These are phyloP conservation scores for Penstemon davidsonii DNA, from an alignment of 257 asterid species.

Conservation along the genomic window DNA sequence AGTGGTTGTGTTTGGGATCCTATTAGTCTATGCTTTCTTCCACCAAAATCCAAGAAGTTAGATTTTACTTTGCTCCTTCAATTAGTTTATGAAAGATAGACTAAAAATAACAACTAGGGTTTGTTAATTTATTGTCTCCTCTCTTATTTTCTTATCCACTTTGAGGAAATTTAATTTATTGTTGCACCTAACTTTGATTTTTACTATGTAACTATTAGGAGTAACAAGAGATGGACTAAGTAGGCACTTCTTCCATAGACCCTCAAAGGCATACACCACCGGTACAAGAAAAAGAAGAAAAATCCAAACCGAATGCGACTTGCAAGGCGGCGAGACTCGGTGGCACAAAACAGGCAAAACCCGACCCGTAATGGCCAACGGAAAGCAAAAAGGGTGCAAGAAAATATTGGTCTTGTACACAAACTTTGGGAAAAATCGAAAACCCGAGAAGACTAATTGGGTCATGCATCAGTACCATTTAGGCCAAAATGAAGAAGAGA, in stretches of 20 bases:
- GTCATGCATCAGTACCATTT: conserved; percentile 97
- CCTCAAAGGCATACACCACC: conserved; percentile 97
- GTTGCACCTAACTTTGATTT: conserved; percentile 65
- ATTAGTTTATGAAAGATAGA: background rate
- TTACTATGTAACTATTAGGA: conserved; percentile 40
- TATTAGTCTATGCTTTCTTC: conserved; percentile 26
- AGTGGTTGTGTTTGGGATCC: no score
- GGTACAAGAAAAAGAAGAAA: conserved; percentile 90
- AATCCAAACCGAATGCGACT: conserved; percentile 85
- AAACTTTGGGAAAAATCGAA: conserved; percentile 87
- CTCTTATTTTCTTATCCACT: background rate
- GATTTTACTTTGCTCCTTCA: conserved; percentile 35
- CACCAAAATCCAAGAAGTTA: conserved; percentile 41
- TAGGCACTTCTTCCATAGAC: conserved; percentile 94
- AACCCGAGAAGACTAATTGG: conserved; percentile 97
- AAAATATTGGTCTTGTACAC: conserved; percentile 88
- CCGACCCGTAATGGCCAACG: conserved; percentile 84
- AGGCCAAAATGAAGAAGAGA: conserved; percentile 91
- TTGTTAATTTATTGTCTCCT: background rate
- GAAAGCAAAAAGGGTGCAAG: conserved; percentile 96
- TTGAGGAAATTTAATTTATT: background rate
- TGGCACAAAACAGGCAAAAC: conserved; percentile 99
- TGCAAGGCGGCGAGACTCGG: conserved; percentile 94
- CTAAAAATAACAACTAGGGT: conserved; percentile 17
- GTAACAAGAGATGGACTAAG: conserved; percentile 96